These are phyloP conservation scores for Pleoardoris graminearum DNA, from an alignment of 2,329 filamentous ascomycete species.

Conservation along the genomic window DNA sequence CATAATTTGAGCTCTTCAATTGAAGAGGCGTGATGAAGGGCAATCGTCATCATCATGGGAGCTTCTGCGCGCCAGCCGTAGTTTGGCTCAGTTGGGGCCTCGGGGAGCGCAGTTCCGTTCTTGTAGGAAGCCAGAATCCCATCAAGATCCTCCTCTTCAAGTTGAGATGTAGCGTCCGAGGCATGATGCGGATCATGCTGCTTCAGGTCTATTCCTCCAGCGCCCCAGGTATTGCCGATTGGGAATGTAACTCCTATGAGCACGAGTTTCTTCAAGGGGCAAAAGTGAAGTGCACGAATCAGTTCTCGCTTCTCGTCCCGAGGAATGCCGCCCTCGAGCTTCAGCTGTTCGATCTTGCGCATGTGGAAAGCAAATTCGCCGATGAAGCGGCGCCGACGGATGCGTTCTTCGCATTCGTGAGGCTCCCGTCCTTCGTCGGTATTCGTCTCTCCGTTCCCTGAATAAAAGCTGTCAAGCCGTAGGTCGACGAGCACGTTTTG, in stretches of 20 bases:
- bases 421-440: conserved; percentile 30
- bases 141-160: conserved; percentile 36
- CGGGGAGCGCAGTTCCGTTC: conserved; percentile 20
- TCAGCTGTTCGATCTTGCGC: conserved; percentile 49
- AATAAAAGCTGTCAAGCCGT: conserved; percentile 46
- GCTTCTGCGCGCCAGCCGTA: conserved; percentile 48
- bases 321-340: conserved; percentile 53
- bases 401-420: conserved; percentile 23
- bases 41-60: conserved; percentile 49
- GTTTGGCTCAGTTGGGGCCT: conserved; percentile 33
- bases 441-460: conserved; percentile 32
- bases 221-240: conserved; percentile 52
- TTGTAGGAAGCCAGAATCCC: conserved; percentile 30
- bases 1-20: conserved; percentile 54
- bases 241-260: conserved; percentile 51
- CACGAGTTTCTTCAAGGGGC: conserved; percentile 50
- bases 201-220: conserved; percentile 37
- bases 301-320: conserved; percentile 53
- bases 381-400: conserved; percentile 46
- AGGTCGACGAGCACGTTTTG: conserved; percentile 47
- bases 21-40: conserved; percentile 46
- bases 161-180: conserved; percentile 23
- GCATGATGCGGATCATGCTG: conserved; percentile 31
- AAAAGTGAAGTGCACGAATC: conserved; percentile 48
- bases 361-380: conserved; percentile 48